Evolutionary conservation across 441 rosid genomes (phyloP).

Genomic region (Syzygium malaccense): DNA sequence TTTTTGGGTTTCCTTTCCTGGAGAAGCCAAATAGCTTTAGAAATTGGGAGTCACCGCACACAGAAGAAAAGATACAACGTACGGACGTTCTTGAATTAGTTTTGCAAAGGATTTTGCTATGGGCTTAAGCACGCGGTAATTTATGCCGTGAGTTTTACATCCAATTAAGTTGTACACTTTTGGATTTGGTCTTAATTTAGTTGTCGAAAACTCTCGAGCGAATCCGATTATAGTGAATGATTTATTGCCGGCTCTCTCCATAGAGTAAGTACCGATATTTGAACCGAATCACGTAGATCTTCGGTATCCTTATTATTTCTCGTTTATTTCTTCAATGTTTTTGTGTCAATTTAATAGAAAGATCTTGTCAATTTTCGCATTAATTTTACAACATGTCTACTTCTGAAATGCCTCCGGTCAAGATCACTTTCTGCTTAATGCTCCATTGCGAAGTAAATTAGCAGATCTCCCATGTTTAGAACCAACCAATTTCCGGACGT

Average conservation of each 20-base stretch:
- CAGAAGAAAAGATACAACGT: not conserved
- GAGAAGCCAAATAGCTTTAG: not conserved
- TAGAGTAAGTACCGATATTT: no score
- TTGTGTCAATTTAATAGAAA: not conserved
- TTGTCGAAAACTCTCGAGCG: not conserved
- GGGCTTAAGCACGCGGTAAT: rapidly evolving
- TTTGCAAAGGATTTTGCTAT: not conserved
- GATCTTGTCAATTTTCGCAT: not conserved
- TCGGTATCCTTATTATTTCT: no score
- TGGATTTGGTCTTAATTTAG: not conserved
- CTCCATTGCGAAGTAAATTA: not conserved
- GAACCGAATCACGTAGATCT: no score
- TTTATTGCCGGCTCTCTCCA: no score
- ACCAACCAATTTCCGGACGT: rapidly evolving
- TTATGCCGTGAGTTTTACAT: no score
- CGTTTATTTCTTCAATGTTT: not conserved
- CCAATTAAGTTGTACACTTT: no score
- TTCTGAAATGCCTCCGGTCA: not conserved
- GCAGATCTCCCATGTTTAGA: not conserved
- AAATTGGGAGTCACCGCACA: not conserved
- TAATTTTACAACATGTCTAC: not conserved
- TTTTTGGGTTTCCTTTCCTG: not conserved
- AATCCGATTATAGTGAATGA: not conserved
- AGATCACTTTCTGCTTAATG: not conserved
- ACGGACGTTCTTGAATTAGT: not conserved